Percentiles rank a stretch among this genome's conserved stretches.
These are phyloP conservation scores for Citrus hindsii DNA, from an alignment of 345 rosid genomes.

Conservation along the genomic window DNA sequence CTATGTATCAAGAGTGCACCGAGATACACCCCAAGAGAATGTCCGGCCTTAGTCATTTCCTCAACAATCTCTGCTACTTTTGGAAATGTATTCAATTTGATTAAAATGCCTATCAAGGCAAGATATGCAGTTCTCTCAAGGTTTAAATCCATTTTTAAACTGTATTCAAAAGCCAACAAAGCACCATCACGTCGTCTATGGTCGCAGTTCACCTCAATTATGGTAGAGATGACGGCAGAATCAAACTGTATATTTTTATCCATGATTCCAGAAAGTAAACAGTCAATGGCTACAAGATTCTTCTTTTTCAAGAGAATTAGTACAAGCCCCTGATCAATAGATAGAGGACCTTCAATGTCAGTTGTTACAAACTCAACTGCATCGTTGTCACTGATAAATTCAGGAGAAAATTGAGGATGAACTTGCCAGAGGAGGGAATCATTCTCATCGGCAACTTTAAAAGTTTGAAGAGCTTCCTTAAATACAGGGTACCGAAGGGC, in stretches of 20 bases:
- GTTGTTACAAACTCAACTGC: slow-evolving; percentile 5
- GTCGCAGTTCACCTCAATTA: slow-evolving; percentile 42
- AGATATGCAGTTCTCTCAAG: slow-evolving; percentile 60
- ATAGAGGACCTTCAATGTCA: slow-evolving; percentile 25
- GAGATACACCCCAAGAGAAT: slow-evolving; percentile 56
- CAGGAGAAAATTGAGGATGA: slow-evolving; percentile 56
- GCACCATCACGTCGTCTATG: slow-evolving; percentile 50
- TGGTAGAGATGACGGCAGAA: slow-evolving; percentile 41
- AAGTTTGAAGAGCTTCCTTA: slow-evolving; percentile 48
- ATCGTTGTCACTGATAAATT: slow-evolving; percentile 21
- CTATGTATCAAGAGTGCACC: slow-evolving; percentile 56
- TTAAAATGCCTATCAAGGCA: slow-evolving; percentile 47
- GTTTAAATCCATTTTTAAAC: slow-evolving; percentile 42
- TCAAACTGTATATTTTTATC: slow-evolving; percentile 39
- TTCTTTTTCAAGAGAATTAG: slow-evolving; percentile 57
- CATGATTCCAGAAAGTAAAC: slow-evolving; percentile 39
- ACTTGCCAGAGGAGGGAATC: slow-evolving; percentile 58
- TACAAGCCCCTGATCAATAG: slow-evolving; percentile 40
- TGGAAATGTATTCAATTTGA: slow-evolving; percentile 39
- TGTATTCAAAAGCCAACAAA: slow-evolving; percentile 56
- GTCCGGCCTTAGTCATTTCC: slow-evolving; percentile 56
- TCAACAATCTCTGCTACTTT: slow-evolving; percentile 43
- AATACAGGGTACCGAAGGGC: slow-evolving; percentile 71
- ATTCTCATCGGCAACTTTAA: slow-evolving; percentile 45
- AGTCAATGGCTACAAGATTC: slow-evolving; percentile 58